Conservation (phyloP, 805 yeast species). For the Starmerella ratchasimensis region DNA sequence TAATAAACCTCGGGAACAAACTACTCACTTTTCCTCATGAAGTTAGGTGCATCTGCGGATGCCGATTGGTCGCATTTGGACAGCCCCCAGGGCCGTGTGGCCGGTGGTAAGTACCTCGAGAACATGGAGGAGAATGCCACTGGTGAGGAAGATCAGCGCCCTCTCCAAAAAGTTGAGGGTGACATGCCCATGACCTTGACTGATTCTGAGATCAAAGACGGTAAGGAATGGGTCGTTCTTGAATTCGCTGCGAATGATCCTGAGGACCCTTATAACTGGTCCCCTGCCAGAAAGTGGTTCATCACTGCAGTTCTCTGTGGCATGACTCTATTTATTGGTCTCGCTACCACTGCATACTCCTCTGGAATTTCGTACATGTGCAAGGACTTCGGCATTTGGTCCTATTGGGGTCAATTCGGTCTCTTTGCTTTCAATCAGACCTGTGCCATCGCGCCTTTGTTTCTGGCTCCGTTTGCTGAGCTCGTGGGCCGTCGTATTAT, state of each 20-base stretch:
- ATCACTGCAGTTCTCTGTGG: constrained; percentile 54
- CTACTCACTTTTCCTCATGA: too few species aligned
- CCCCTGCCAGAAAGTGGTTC: constrained; percentile 26
- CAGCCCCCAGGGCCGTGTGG: constrained; percentile 17
- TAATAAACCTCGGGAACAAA: too few species aligned
- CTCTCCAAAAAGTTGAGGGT: constrained; percentile 16
- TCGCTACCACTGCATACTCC: constrained; percentile 82
- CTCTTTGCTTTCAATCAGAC: constrained; percentile 47
- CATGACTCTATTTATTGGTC: constrained; percentile 78
- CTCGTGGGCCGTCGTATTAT: constrained; percentile 42
- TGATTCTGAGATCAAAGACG: constrained; percentile 17
- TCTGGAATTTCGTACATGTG: constrained; percentile 61
- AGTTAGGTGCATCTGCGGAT: constrained; percentile 19
- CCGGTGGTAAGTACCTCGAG: constrained; percentile 19
- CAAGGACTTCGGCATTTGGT: constrained; percentile 49
- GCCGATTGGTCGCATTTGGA: constrained; percentile 18
- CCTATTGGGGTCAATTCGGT: constrained; percentile 47
- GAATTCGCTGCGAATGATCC: constrained; percentile 86
- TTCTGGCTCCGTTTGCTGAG: constrained; percentile 50
- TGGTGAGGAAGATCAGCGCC: constrained; percentile 13
- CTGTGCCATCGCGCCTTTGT: constrained; percentile 49
- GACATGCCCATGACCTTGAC: constrained; percentile 19
- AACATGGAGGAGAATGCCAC: constrained; percentile 5
- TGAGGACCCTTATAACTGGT: constrained; percentile 85
- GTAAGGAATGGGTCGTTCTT: constrained; percentile 25